These are phyloP conservation scores for Candida pseudoviswanathii DNA, from an alignment of 1,139 yeast genomes.

Conservation along the genomic window DNA sequence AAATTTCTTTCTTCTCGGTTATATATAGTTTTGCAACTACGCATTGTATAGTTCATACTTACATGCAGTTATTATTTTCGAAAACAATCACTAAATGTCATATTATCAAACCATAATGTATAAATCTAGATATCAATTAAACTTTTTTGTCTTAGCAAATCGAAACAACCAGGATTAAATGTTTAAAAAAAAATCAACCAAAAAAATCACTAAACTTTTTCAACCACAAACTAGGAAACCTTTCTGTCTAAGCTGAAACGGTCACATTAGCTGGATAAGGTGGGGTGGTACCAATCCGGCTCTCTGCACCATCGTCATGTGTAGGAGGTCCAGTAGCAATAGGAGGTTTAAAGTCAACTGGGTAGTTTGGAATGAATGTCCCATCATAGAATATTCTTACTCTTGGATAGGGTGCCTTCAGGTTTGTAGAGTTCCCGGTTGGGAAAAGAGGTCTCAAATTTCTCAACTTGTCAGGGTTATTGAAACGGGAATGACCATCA, in stretches of 20 bases:
- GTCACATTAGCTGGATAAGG: background rate
- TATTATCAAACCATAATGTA: background rate
- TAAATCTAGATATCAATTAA: background rate
- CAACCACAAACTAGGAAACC: background rate
- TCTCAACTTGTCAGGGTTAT: slow-evolving; percentile 4
- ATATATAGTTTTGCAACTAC: background rate
- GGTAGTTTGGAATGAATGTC: slow-evolving; percentile 6
- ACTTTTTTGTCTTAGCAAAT: background rate
- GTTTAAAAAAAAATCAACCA: no score
- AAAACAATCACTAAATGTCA: background rate
- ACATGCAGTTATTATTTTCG: background rate
- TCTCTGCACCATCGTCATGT: background rate
- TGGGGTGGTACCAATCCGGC: background rate
- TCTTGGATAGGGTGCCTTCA: background rate
- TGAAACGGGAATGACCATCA: slow-evolving; percentile 1
- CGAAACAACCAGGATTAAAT: background rate
- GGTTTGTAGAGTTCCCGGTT: background rate
- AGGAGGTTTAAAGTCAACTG: slow-evolving; percentile 6
- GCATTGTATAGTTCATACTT: background rate
- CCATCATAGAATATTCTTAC: slow-evolving; percentile 5
- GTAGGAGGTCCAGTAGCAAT: slow-evolving; percentile 2
- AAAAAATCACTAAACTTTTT: background rate
- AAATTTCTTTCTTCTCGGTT: background rate
- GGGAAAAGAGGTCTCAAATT: background rate
- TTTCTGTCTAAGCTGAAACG: background rate